Percentiles rank a stretch among this genome's conserved stretches.
Evolutionary conservation across 2,329 filamentous ascomycete genomes (phyloP).

Genomic region (Pseudocercospora crystallina): DNA sequence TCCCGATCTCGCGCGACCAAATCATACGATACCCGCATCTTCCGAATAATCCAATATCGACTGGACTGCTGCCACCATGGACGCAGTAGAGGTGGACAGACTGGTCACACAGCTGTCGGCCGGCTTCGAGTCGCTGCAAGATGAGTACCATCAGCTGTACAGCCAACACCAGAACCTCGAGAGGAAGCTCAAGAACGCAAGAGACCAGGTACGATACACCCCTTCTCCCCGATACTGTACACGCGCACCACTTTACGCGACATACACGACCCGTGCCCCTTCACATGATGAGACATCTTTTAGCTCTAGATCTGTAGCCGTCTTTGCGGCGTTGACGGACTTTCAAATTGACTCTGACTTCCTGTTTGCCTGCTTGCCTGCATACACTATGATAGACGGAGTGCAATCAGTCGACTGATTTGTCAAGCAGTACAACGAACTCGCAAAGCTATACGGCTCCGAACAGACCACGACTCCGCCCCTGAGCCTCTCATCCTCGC

Average conservation of each 20-base stretch:
- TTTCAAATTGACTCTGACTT: slow-evolving; percentile 46
- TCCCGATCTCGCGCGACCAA: too few species aligned
- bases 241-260: neutral
- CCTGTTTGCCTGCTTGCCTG: slow-evolving; percentile 6
- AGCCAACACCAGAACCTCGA: slow-evolving; percentile 47
- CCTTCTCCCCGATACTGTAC: slow-evolving; percentile 3
- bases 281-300: slow-evolving; percentile 38
- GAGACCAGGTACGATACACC: slow-evolving; percentile 48
- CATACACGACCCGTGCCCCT: neutral
- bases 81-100: slow-evolving; percentile 16
- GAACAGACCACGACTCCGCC: slow-evolving; percentile 29
- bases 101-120: slow-evolving; percentile 43
- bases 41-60: too few species aligned
- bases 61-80: slow-evolving; percentile 9
- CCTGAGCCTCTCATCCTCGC: slow-evolving; percentile 36
- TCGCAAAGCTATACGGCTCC: slow-evolving; percentile 30
- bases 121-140: slow-evolving; percentile 49
- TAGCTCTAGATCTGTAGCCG: slow-evolving; percentile 56
- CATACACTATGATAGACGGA: neutral
- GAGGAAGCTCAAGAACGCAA: slow-evolving; percentile 48
- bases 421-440: slow-evolving; percentile 34
- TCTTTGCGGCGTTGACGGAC: slow-evolving; percentile 45
- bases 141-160: slow-evolving; percentile 48
- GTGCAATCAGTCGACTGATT: slow-evolving; percentile 15
- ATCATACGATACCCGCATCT: too few species aligned